These are phyloP conservation scores for Chrysosphaeria jannelii DNA, from an alignment of 2,329 filamentous ascomycete species.

Conservation along the genomic window DNA sequence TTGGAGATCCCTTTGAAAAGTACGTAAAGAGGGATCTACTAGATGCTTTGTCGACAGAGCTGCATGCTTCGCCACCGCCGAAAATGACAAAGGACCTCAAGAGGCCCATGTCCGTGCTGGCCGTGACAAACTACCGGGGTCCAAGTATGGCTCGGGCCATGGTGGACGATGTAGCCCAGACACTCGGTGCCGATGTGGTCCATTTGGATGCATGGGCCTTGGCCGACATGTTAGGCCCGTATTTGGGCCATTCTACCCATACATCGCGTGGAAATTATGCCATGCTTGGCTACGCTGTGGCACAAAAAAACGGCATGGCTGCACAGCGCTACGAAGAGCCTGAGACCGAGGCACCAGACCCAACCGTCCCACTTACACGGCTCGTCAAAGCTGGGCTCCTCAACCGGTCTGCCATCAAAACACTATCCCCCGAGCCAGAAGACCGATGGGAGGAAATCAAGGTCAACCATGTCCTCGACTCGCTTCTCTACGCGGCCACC, in stretches of 20 bases:
- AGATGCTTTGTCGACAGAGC: constrained; percentile 8
- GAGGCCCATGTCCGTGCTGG: constrained; percentile 10
- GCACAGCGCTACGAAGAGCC: constrained; percentile 10
- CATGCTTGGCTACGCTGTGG: constrained; percentile 23
- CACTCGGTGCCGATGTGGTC: constrained; percentile 32
- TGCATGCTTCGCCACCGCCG: constrained; percentile 6
- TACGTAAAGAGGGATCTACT: constrained; percentile 8
- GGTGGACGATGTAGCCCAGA: constrained; percentile 8
- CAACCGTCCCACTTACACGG: constrained; percentile 6
- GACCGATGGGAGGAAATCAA: constrained; percentile 32
- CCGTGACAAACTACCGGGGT: constrained; percentile 10
- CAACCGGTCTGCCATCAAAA: constrained; percentile 5
- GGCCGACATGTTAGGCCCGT: constrained; percentile 35
- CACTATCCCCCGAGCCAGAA: constrained; percentile 8
- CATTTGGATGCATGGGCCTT: constrained; percentile 38
- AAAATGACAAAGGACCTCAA: constrained; percentile 5
- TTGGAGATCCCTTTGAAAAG: constrained; percentile 4
- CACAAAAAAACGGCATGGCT: constrained; percentile 22
- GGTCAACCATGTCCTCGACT: constrained; percentile 23
- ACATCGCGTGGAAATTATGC: constrained; percentile 19
- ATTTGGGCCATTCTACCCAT: constrained; percentile 28
- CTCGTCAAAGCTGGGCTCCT: constrained; percentile 3
- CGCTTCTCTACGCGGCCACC: constrained; percentile 20
- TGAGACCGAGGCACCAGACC: constrained; percentile 1
- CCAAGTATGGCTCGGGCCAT: constrained; percentile 6